phyloP scores from a whole-genome alignment of 768 basidiomycete species.

The Termitomyces sp. region DNA sequence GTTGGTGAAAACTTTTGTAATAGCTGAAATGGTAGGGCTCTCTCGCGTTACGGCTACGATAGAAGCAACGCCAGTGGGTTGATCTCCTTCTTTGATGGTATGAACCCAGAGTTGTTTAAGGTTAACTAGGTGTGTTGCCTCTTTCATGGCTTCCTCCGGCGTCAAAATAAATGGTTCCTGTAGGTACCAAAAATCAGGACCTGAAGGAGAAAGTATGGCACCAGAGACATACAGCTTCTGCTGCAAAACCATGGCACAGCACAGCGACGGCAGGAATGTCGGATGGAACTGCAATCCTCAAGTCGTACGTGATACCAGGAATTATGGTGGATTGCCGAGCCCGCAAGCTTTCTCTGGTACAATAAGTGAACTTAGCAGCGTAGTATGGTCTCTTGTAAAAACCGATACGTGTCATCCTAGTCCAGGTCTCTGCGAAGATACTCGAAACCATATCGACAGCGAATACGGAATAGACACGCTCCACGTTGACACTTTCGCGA shows the following conservation, averaged over 20 bases:
- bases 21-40: slow-evolving; percentile 48
- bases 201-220: neutral
- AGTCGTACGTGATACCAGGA: slow-evolving; percentile 9
- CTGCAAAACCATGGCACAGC: slow-evolving; percentile 12
- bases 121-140: slow-evolving; percentile 3
- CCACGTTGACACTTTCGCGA: neutral
- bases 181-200: neutral
- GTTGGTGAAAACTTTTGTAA: slow-evolving; percentile 72
- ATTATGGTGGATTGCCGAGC: slow-evolving; percentile 6
- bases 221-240: slow-evolving; percentile 5
- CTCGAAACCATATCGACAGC: slow-evolving; percentile 4
- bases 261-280: slow-evolving; percentile 6
- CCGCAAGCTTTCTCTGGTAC: slow-evolving; percentile 4
- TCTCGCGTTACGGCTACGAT: slow-evolving; percentile 42
- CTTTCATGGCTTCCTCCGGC: slow-evolving; percentile 3
- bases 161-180: slow-evolving; percentile 11
- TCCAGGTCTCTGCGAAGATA: slow-evolving; percentile 7
- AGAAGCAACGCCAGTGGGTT: slow-evolving; percentile 8
- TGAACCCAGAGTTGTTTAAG: slow-evolving; percentile 10
- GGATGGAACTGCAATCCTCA: slow-evolving; percentile 4
- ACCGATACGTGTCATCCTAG: neutral
- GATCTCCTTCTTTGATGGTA: neutral
- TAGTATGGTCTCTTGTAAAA: slow-evolving; percentile 9
- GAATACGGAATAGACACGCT: slow-evolving; percentile 14
- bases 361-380: slow-evolving; percentile 11